Conservation (phyloP, 192 early-diverging fungal genomes). For the Backusella morwellensis region DNA sequence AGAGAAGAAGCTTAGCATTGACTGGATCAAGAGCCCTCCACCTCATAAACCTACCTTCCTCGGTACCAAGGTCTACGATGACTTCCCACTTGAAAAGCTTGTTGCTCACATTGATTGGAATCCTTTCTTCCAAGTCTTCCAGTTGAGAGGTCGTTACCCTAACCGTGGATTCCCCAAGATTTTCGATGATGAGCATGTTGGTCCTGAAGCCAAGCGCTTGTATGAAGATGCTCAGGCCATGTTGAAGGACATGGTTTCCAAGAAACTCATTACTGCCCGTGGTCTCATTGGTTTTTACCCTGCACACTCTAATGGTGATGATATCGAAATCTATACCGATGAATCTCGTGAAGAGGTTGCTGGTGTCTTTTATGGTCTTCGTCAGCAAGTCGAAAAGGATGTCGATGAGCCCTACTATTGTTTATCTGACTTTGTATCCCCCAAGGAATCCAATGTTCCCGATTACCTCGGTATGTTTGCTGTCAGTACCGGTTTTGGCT, state of each 20-base stretch:
- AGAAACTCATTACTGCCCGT: constrained; percentile 68
- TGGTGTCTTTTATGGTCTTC: constrained; percentile 84
- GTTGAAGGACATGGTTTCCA: constrained; percentile 76
- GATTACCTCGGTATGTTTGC: constrained; percentile 94
- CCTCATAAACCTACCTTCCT: constrained; percentile 81
- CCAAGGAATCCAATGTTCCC: constrained; percentile 64
- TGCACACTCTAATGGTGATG: constrained; percentile 85
- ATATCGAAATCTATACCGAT: constrained; percentile 84
- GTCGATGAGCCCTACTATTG: constrained; percentile 82
- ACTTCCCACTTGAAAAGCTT: constrained; percentile 74
- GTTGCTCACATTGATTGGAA: constrained; percentile 96
- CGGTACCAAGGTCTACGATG: constrained; percentile 76
- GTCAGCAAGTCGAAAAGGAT: constrained; percentile 88
- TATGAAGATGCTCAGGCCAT: constrained; percentile 83
- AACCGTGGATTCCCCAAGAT: constrained; percentile 98
- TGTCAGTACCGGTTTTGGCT: constrained; percentile 87
- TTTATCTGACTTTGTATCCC: constrained; percentile 91
- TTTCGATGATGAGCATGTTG: constrained; percentile 93
- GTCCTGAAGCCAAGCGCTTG: constrained; percentile 86
- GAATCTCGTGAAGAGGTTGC: constrained; percentile 64
- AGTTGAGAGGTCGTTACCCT: constrained; percentile 92
- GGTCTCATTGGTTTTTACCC: constrained; percentile 89
- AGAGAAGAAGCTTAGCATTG: constrained; percentile 59
- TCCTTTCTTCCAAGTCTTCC: constrained; percentile 98
- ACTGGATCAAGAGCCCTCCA: constrained; percentile 64